Base-by-base conservation (phyloP, 2,329 filamentous ascomycete genomes). In the Pseudogymnoascus sp. region DNA sequence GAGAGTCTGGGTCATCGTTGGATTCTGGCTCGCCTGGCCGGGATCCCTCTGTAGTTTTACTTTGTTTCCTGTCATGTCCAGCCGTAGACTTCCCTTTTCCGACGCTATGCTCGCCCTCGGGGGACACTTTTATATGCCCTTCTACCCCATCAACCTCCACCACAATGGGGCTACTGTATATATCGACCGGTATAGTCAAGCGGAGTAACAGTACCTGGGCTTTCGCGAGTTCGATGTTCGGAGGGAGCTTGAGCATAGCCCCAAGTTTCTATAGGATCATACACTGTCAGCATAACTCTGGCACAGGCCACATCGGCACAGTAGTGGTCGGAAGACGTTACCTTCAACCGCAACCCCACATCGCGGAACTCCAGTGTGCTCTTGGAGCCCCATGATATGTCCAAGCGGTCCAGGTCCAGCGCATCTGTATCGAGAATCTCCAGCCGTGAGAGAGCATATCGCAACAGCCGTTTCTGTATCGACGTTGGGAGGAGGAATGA, bases 341-440 rank as follows among this genome's bases (percentile, higher is more conserved):
- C 91, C 80, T 91, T 84, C 65, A 93, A 77, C 73, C 88, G 89
- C 67, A 97, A 79, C 1, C 89, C 91, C 64, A 97, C 88, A 81
- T 97, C 89, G 69, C 88, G 86, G 69, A 97, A 87, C 75, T 96
- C 93, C 50, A 97, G 83, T 0, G 89, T 88, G 42, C 88, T 95
- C 68, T 88, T 88, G 74, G 88, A 87, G 35, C 95, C 95, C 76
- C 91, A 84, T 53, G 87, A 87, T 68, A 97, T 85, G 69, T 96
- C 91, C 67, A 97, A 78, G 68, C 91, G 91, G 67, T 95, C 91
- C 66, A 95, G 82, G 71, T 97, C 90, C 68, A 97, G 79, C 11
- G 89, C 88, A 72, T 96, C 89, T 64, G 91, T 89, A 72, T 97
- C 95, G 65, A 99, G 84, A 63, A 97, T 82, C 69, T 96, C 92